These are phyloP conservation scores for Botrytis hyacinthi DNA, from an alignment of 2,329 filamentous ascomycete genomes.

Conservation along the genomic window DNA sequence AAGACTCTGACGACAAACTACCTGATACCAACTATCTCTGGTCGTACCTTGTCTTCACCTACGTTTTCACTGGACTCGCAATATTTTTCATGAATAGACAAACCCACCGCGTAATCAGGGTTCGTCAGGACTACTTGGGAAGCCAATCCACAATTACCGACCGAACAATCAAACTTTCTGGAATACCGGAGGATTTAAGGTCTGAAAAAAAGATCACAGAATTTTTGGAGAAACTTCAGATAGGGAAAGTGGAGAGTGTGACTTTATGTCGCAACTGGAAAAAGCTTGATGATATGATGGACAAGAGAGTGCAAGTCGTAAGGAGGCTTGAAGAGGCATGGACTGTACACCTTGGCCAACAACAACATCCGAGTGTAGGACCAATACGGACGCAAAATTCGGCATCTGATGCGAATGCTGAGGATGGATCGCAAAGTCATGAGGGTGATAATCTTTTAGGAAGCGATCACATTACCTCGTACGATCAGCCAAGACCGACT, in stretches of 20 bases:
- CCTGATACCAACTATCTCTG: slow-evolving; percentile 62
- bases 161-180: slow-evolving; percentile 85
- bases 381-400: slow-evolving; percentile 44
- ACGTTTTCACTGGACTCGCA: slow-evolving; percentile 81
- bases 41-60: slow-evolving; percentile 93
- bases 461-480: slow-evolving; percentile 41
- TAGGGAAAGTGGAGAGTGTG: slow-evolving; percentile 87
- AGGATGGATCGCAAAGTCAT: slow-evolving; percentile 46
- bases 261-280: slow-evolving; percentile 86
- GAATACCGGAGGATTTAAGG: slow-evolving; percentile 75
- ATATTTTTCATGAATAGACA: slow-evolving; percentile 80
- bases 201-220: slow-evolving; percentile 81
- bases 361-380: not conserved
- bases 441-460: slow-evolving; percentile 60
- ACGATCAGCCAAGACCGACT: slow-evolving; percentile 59
- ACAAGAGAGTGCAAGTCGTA: slow-evolving; percentile 62
- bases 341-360: slow-evolving; percentile 69
- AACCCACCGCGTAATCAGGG: slow-evolving; percentile 79
- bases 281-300: slow-evolving; percentile 72
- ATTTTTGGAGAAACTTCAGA: slow-evolving; percentile 81
- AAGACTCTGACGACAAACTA: slow-evolving; percentile 21
- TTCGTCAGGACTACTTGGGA: slow-evolving; percentile 87
- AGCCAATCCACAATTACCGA: slow-evolving; percentile 95
- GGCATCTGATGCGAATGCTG: slow-evolving; percentile 43
- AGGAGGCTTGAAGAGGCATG: slow-evolving; percentile 79